These are phyloP conservation scores for Bipolaris bicolor DNA, from an alignment of 2,329 filamentous ascomycete genomes.

Conservation along the genomic window DNA sequence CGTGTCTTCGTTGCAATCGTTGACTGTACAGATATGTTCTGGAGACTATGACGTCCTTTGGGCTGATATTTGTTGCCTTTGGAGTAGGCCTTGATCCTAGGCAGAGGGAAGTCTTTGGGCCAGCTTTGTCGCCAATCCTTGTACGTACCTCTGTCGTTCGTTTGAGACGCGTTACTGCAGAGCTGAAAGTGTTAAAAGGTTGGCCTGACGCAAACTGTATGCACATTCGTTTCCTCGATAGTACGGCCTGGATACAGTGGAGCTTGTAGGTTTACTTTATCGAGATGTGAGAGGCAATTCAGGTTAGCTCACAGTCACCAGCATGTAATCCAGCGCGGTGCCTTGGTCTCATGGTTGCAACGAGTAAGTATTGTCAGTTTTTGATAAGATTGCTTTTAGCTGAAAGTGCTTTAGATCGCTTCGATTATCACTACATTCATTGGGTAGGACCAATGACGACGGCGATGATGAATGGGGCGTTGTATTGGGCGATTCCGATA, in stretches of 20 bases:
- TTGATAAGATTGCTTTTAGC: background rate
- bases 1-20: background rate
- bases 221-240: constrained; percentile 34
- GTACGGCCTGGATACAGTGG: constrained; percentile 44
- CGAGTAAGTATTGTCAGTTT: constrained; percentile 11
- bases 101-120: constrained; percentile 58
- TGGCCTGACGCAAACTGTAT: constrained; percentile 34
- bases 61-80: constrained; percentile 58
- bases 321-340: constrained; percentile 46
- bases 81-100: constrained; percentile 62
- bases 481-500: constrained; percentile 2
- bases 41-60: constrained; percentile 56
- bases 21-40: constrained; percentile 48
- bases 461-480: background rate
- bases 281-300: background rate
- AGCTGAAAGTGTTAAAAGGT: constrained; percentile 18
- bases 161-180: background rate
- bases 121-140: constrained; percentile 57
- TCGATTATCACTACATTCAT: constrained; percentile 43
- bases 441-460: constrained; percentile 1
- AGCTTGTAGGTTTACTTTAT: constrained; percentile 28
- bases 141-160: constrained; percentile 44
- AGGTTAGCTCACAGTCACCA: constrained; percentile 10
- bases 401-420: constrained; percentile 22
- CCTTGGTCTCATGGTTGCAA: constrained; percentile 45